Evolutionary conservation across 352 stramenopile genomes (phyloP).

Genomic region (Phytophthora fragariaefolia): DNA sequence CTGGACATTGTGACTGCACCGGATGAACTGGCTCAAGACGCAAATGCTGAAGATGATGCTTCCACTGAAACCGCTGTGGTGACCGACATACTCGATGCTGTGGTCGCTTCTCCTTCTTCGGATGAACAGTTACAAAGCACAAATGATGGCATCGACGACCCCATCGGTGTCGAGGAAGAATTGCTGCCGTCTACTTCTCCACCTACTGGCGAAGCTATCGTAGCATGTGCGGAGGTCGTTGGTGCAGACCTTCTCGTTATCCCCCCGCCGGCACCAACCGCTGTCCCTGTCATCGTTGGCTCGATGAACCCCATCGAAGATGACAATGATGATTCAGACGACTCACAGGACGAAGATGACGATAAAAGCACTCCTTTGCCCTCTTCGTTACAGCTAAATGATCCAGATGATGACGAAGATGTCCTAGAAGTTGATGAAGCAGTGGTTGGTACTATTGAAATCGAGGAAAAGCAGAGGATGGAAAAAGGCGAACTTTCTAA

Average conservation of each 20-base stretch:
- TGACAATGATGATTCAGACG: slow-evolving; percentile 34
- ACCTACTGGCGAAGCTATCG: background rate
- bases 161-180: slow-evolving; percentile 8
- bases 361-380: slow-evolving; percentile 9
- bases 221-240: background rate
- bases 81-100: slow-evolving; percentile 2
- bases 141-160: background rate
- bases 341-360: slow-evolving; percentile 48
- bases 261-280: slow-evolving; percentile 32
- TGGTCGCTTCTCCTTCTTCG: slow-evolving; percentile 1
- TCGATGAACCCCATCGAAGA: slow-evolving; percentile 42
- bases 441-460: slow-evolving; percentile 37
- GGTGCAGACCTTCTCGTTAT: background rate
- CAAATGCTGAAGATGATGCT: background rate
- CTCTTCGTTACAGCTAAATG: slow-evolving; percentile 25
- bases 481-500: slow-evolving; percentile 7
- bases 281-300: slow-evolving; percentile 29
- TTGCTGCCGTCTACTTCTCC: background rate
- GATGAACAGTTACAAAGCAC: background rate
- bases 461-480: slow-evolving; percentile 27
- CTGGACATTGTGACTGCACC: background rate
- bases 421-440: slow-evolving; percentile 52
- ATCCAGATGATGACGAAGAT: slow-evolving; percentile 50
- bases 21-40: background rate
- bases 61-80: background rate